Conservation (phyloP, 2,329 filamentous ascomycete genomes). For the Chaetomium globosum region DNA sequence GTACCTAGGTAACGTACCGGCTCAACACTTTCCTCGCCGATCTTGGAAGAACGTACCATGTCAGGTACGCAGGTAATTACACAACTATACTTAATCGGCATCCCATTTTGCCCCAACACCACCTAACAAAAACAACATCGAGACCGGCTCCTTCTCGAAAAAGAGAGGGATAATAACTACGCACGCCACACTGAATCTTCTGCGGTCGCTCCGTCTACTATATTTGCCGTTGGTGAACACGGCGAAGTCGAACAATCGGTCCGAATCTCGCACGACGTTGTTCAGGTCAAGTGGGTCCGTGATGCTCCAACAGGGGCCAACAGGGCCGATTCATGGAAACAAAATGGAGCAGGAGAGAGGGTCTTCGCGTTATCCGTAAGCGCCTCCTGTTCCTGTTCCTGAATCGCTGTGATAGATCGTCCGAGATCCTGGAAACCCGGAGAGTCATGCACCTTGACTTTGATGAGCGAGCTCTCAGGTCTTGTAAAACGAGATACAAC, state of each 20-base stretch:
- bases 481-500: neutral
- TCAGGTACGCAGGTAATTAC: too few species aligned
- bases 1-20: too few species aligned
- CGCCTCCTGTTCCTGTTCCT: neutral
- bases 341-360: neutral
- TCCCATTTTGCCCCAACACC: too few species aligned
- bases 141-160: too few species aligned
- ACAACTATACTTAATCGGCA: too few species aligned
- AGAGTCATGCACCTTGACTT: neutral
- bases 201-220: neutral
- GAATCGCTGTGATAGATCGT: neutral
- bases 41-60: too few species aligned
- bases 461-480: neutral
- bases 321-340: constrained; percentile 2
- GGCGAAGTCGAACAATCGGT: neutral
- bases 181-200: neutral
- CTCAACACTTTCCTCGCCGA: too few species aligned
- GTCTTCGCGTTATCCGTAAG: neutral
- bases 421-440: neutral
- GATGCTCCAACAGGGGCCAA: constrained; percentile 3
- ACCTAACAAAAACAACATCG: too few species aligned
- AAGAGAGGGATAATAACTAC: neutral
- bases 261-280: neutral
- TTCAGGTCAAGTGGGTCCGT: neutral
- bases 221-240: neutral